These are phyloP conservation scores for Aechmea fasciata DNA, from an alignment of 176 grass and related monocot species.

Conservation along the genomic window DNA sequence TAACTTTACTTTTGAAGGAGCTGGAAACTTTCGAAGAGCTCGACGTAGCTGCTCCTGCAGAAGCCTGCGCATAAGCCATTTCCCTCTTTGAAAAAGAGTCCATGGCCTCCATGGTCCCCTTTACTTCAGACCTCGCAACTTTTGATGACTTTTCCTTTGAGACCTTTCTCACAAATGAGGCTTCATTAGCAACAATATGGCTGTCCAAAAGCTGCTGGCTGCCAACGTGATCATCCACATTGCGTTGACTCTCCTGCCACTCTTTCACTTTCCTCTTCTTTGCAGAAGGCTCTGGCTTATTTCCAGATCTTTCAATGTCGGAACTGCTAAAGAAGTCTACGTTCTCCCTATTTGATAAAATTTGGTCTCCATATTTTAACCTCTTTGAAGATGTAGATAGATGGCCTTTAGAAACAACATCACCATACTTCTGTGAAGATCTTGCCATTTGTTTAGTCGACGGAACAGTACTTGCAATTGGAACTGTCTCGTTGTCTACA, in stretches of 20 bases:
- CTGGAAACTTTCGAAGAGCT: slow-evolving; percentile 56
- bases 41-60: slow-evolving; percentile 34
- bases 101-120: too few species aligned
- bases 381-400: slow-evolving; percentile 26
- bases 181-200: slow-evolving; percentile 22
- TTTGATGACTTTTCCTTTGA: slow-evolving; percentile 8
- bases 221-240: slow-evolving; percentile 14
- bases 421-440: slow-evolving; percentile 14
- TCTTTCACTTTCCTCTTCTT: slow-evolving; percentile 47
- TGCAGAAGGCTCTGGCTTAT: slow-evolving; percentile 16
- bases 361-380: slow-evolving; percentile 22
- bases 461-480: slow-evolving; percentile 7
- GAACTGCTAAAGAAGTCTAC: slow-evolving; percentile 13
- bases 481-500: slow-evolving; percentile 16
- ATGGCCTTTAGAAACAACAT: slow-evolving; percentile 22
- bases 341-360: slow-evolving; percentile 16
- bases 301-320: slow-evolving; percentile 23
- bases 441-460: slow-evolving; percentile 22
- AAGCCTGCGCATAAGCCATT: slow-evolving; percentile 21
- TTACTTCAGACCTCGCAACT: too few species aligned
- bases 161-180: slow-evolving; percentile 26
- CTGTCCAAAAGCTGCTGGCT: slow-evolving; percentile 13
- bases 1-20: slow-evolving; percentile 47
- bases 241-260: slow-evolving; percentile 15
- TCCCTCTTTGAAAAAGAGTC: slow-evolving; percentile 20